Percentiles rank a stretch among this genome's conserved stretches.
phyloP scores from a whole-genome alignment of 208 protist genomes.

The Leishmania tropica region DNA sequence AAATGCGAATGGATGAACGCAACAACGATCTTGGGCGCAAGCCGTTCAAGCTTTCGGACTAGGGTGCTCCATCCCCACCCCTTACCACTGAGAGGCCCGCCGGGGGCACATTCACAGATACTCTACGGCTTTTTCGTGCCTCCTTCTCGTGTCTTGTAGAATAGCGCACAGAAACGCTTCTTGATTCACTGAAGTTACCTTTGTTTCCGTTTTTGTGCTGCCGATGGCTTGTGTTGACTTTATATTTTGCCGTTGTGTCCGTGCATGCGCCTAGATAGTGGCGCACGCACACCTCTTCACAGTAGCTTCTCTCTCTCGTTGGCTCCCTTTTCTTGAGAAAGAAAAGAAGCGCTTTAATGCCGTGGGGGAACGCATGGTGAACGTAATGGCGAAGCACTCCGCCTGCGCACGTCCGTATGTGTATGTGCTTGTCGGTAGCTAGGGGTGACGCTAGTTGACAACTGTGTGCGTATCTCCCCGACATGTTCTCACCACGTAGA shows the following conservation, averaged over 20 bases:
- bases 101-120: neutral
- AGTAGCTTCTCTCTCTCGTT: neutral
- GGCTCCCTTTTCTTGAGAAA: neutral
- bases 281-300: neutral
- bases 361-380: neutral
- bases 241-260: neutral
- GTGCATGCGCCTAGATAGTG: neutral
- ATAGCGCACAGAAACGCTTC: neutral
- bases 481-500: neutral
- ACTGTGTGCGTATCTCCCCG: neutral
- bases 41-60: slow-evolving; percentile 65
- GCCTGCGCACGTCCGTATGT: neutral
- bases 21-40: slow-evolving; percentile 84
- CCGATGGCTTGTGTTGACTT: neutral
- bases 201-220: neutral
- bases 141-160: neutral
- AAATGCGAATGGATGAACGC: slow-evolving; percentile 89
- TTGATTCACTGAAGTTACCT: neutral
- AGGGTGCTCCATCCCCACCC: slow-evolving; percentile 17
- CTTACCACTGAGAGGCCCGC: neutral
- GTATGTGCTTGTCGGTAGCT: neutral
- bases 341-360: neutral
- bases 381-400: neutral
- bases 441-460: neutral
- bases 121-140: neutral